Evolutionary conservation across 2,329 filamentous ascomycete genomes (phyloP), one percentile per base, ranked within the genome.

Genomic region (Harringtonia aguacate): DNA sequence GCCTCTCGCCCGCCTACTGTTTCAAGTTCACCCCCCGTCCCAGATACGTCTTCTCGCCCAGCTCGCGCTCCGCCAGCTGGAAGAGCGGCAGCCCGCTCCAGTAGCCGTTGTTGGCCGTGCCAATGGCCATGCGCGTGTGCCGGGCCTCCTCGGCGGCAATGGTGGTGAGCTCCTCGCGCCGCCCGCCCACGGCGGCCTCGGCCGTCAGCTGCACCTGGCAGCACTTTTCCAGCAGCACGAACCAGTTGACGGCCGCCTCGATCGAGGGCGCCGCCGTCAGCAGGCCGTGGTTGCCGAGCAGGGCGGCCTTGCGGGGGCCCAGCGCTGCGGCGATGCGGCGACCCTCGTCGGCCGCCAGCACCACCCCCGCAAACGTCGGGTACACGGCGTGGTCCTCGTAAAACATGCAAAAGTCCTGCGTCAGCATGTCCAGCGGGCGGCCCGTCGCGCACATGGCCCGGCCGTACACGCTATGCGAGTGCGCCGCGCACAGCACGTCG

Each of bases 351-450:
- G 63, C 60, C 5, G 66, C 71, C 8, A 76, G 60, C 1, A 77
- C 72, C 14, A 76, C 61, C 10, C 73, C 73, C 8, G 64, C 65
- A 51, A 75, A 76, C 39, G 61, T 63, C 42, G 49, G 48, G 53
- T 72, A 72, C 18, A 69, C 51, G 24, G 58, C 62, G 28, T 63
- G 44, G 51, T 67, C 63, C 70, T 52, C 66, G 55, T 81, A 78
- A 50, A 84, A 77, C 43, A 74, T 73, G 48, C 71, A 73, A 2
- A 75, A 68, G 55, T 77, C 79, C 59, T 75, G 79, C 30, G 75
- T 82, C 42, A 81, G 64, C 71, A 82, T 84, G 43, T 83, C 78
- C 13, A 84, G 61, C 8, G 67, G 66, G 47, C 72, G 72, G 8
- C 79, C 79, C 20, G 81, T 69, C 0, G 75, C 62, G 52, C 74